A percentile compares a stretch with the other conserved stretches of the same genome.
phyloP scores from a whole-genome alignment of 371 early-diverging fungal species.

The Rhizopus delemar region DNA sequence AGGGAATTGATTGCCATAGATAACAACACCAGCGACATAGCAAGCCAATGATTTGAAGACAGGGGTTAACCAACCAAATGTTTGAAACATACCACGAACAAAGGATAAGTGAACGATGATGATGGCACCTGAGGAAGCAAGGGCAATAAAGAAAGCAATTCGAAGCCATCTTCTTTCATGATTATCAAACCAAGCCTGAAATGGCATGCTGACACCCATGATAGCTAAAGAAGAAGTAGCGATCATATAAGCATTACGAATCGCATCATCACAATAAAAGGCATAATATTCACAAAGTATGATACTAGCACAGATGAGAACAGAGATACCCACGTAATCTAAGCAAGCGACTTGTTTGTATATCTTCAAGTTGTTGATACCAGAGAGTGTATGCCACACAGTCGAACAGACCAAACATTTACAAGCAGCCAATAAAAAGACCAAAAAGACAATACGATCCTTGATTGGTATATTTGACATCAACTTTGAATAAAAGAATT shows the following conservation, averaged over 20 bases:
- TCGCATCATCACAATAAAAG: conserved; percentile 70
- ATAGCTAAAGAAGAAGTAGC: conserved; percentile 51
- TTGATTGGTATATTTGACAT: conserved; percentile 51
- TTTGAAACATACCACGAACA: conserved; percentile 57
- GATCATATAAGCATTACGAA: conserved; percentile 65
- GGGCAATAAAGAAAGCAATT: conserved; percentile 52
- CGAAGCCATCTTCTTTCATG: conserved; percentile 49
- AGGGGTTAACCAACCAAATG: conserved; percentile 47
- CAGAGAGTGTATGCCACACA: conserved; percentile 71
- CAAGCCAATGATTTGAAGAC: conserved; percentile 45
- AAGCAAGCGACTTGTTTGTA: conserved; percentile 60
- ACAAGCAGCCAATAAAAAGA: conserved; percentile 65
- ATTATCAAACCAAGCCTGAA: conserved; percentile 50
- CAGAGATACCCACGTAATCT: conserved; percentile 85
- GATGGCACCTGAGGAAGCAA: conserved; percentile 66
- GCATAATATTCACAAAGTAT: conserved; percentile 67
- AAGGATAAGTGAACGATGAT: conserved; percentile 61
- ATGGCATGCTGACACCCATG: conserved; percentile 48
- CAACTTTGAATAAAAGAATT: conserved; percentile 47
- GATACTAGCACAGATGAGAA: conserved; percentile 68
- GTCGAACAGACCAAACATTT: conserved; percentile 76
- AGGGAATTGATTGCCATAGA: conserved; percentile 75
- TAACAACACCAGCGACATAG: conserved; percentile 44
- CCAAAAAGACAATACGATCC: conserved; percentile 58
- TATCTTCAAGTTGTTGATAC: conserved; percentile 68